Percentiles rank a stretch among this genome's conserved stretches.
phyloP scores from a whole-genome alignment of 2,329 filamentous ascomycete species.

The Sclerotinia nivalis region DNA sequence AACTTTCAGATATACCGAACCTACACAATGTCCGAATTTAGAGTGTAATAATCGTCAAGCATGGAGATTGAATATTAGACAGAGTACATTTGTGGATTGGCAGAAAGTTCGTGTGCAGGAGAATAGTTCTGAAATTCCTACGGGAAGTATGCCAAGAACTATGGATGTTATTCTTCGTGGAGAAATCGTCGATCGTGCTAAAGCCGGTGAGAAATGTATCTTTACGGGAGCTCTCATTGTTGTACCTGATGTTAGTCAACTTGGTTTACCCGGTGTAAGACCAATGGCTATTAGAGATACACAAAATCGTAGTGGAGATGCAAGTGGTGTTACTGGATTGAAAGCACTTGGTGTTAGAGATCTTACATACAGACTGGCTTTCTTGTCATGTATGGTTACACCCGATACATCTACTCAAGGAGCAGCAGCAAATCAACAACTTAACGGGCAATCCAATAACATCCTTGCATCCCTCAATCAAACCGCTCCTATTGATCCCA shows the following conservation, averaged over 20 bases:
- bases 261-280: conserved; percentile 82
- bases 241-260: conserved; percentile 92
- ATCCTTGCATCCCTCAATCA: conserved; percentile 84
- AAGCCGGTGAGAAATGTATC: conserved; percentile 97
- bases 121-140: conserved; percentile 97
- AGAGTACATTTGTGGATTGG: conserved; percentile 98
- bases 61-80: conserved; percentile 96
- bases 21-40: conserved; percentile 87
- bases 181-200: conserved; percentile 95
- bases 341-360: conserved; percentile 94
- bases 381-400: conserved; percentile 93
- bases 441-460: conserved; percentile 75
- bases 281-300: conserved; percentile 85
- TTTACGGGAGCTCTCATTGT: conserved; percentile 97
- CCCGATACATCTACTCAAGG: conserved; percentile 83
- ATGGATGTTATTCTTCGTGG: conserved; percentile 96
- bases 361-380: conserved; percentile 93
- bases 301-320: conserved; percentile 74
- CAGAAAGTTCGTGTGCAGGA: conserved; percentile 98
- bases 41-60: conserved; percentile 85
- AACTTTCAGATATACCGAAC: conserved; percentile 96
- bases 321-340: conserved; percentile 79
- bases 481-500: conserved; percentile 63
- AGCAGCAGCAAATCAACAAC: conserved; percentile 66
- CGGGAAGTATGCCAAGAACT: conserved; percentile 96